Conservation (phyloP, 2,329 filamentous ascomycete genomes). For the Pyricularia sp. region DNA sequence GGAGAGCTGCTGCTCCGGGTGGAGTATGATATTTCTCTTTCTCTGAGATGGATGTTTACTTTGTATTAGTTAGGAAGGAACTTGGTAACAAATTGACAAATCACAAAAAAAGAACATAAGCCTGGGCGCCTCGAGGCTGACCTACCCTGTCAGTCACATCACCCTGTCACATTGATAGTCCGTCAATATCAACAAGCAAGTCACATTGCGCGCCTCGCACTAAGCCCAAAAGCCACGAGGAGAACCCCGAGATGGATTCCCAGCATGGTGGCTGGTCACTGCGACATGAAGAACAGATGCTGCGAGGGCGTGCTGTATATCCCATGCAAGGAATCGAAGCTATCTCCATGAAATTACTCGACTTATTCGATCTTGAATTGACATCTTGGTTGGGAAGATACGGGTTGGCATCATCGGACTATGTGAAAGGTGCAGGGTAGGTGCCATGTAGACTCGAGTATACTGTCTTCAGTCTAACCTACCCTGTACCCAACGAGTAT, state of each 20-base stretch:
- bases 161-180: background rate
- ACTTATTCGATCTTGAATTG: no score
- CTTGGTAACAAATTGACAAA: background rate
- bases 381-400: background rate
- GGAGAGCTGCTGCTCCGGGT: no score
- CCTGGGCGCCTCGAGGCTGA: background rate
- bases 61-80: no score
- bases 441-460: background rate
- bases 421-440: background rate
- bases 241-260: background rate
- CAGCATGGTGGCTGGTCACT: background rate
- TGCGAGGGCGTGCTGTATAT: background rate
- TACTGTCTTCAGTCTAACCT: background rate
- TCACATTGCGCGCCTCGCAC: background rate
- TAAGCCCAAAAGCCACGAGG: background rate
- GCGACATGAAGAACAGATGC: background rate
- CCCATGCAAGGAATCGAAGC: background rate
- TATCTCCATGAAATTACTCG: background rate
- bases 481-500: background rate
- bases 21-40: background rate
- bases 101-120: background rate
- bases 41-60: background rate
- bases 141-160: background rate
- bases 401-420: background rate
- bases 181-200: background rate